These are phyloP conservation scores for Pascua sp. DNA, from an alignment of 1,284 basidiomycete genomes.

Conservation along the genomic window DNA sequence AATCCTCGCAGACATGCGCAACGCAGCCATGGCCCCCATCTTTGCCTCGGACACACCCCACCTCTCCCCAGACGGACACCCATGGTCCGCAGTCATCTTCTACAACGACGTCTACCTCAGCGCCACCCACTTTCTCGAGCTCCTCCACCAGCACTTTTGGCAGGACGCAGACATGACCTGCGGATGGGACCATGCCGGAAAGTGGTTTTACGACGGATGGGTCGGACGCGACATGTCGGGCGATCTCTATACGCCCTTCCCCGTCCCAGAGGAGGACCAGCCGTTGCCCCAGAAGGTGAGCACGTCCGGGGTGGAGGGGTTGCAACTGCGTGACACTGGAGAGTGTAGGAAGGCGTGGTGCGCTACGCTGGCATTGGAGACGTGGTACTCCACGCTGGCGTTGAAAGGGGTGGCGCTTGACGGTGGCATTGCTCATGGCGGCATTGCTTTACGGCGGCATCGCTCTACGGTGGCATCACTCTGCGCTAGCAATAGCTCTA, in stretches of 20 bases:
- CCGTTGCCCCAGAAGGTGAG: slow-evolving; percentile 43
- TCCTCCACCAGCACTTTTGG: slow-evolving; percentile 48
- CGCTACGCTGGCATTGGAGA: no score
- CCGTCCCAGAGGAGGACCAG: slow-evolving; percentile 45
- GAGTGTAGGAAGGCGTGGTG: not conserved
- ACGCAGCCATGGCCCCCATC: slow-evolving; percentile 48
- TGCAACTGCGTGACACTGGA: not conserved
- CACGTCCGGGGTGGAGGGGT: not conserved
- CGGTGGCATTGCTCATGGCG: no score
- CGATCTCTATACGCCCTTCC: slow-evolving; percentile 43
- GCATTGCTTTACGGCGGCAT: no score
- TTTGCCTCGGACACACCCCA: slow-evolving; percentile 32
- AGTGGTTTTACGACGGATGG: slow-evolving; percentile 53
- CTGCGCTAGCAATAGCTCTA: no score
- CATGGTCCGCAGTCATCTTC: slow-evolving; percentile 47
- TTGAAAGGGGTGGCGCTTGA: no score
- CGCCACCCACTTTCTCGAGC: slow-evolving; percentile 49
- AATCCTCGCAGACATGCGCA: slow-evolving; percentile 49
- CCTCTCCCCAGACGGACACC: slow-evolving; percentile 39
- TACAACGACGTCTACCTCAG: slow-evolving; percentile 52
- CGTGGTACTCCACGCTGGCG: no score
- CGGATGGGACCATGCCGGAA: slow-evolving; percentile 50
- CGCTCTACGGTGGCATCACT: no score
- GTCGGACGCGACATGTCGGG: slow-evolving; percentile 50
- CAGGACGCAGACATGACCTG: slow-evolving; percentile 52